These are phyloP conservation scores for Voacanga thouarsii DNA, from an alignment of 257 asterid species.

Conservation along the genomic window DNA sequence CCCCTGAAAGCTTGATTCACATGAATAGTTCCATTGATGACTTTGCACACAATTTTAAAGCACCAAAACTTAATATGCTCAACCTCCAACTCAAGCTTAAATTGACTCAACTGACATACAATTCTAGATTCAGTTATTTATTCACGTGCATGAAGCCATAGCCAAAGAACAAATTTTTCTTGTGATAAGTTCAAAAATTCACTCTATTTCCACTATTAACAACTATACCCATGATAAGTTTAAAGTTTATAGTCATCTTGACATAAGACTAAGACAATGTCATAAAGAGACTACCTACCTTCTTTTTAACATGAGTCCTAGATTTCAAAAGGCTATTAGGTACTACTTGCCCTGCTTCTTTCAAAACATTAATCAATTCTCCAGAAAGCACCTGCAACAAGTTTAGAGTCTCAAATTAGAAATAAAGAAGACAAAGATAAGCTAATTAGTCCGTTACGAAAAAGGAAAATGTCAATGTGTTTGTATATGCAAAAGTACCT, in stretches of 20 bases:
- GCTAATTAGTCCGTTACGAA: background rate
- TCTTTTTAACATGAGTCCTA: slow-evolving; percentile 97
- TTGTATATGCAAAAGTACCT: slow-evolving; percentile 39
- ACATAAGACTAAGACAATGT: background rate
- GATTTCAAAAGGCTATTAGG: slow-evolving; percentile 78
- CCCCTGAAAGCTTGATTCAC: no score
- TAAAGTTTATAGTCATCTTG: background rate
- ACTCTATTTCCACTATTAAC: background rate
- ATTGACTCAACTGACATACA: no score
- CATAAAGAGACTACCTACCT: slow-evolving; percentile 35
- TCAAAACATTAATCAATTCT: slow-evolving; percentile 87
- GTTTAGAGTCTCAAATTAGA: background rate
- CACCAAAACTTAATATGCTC: no score
- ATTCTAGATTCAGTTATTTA: no score
- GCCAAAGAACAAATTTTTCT: no score
- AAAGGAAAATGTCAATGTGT: background rate
- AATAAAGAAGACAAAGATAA: background rate
- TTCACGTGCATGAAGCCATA: no score
- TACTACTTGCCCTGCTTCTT: slow-evolving; percentile 88
- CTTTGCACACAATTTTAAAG: no score
- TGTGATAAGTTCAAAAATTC: no score
- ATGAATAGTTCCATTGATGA: no score
- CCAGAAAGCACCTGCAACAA: slow-evolving; percentile 75
- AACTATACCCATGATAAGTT: background rate
- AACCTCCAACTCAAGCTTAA: no score